Base-by-base conservation (phyloP, 176 grass and related monocot genomes). In the Luzula sylvatica region DNA sequence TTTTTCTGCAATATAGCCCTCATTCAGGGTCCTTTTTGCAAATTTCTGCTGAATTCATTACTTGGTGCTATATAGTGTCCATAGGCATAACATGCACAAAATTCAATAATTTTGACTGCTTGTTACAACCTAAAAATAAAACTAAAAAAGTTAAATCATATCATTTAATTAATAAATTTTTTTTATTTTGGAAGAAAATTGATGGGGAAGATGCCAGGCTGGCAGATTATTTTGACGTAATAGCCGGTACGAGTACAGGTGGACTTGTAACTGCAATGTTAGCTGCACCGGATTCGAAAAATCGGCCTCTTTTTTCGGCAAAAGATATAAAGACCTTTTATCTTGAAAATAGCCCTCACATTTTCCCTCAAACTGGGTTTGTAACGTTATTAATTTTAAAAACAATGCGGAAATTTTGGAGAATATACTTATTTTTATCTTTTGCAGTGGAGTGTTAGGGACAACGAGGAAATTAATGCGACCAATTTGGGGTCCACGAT, bases 201-300 rank as follows among this genome's bases (percentile, higher is more conserved):
- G 89, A 95, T 85, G 83, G 83, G 28, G 69, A 82, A 47, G 83
- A 88, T 41, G 80, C 80, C 39, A 57, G 80, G 50, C 48, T 95
- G 67, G 83, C 76, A 11, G 83, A 95, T 45, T 95, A 95, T 39
- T 95, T 95, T 1, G 89, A 88, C 61, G 53, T 84, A 32, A 82
- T 95, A 40, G 38, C 89, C 46, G 89, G 89, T 18, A 95, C 83
- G 2, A 95, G 89, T 66, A 95, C 89, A 67, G 83, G 89, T 22
- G 83, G 80, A 0, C 70, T 95, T 26, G 71, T 95, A 38, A 81
- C 80, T 40, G 56, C 83, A 2, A 85, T 95, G 89, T 42, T 95
- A 46, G 38, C 77, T 15, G 63, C 83, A 35, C 83, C 89, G 22
- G 59, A 82, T 53, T 25, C 60, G 12, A 67, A 78, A 38, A 76